Conservation (phyloP, 371 early-diverging fungal genomes). For the Sporodiniella umbellata region DNA sequence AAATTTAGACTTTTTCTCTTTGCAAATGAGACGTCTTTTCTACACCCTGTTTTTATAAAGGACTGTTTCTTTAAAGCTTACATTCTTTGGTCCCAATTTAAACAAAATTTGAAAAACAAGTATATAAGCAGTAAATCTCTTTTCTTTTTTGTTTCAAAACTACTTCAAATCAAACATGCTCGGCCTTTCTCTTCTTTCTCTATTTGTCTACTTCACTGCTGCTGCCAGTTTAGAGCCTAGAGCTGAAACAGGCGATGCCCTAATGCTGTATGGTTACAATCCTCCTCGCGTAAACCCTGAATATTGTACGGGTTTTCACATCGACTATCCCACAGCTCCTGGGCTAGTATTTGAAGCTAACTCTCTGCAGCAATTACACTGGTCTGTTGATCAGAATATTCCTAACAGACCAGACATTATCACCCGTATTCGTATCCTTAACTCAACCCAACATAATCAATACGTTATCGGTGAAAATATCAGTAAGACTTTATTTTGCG, state of each 20-base stretch:
- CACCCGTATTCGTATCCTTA: constrained; percentile 34
- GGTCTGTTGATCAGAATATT: constrained; percentile 27
- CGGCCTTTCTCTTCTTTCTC: neutral
- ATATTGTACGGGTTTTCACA: constrained; percentile 36
- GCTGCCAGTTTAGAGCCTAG: constrained; percentile 1
- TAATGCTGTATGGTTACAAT: constrained; percentile 42
- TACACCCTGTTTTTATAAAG: neutral
- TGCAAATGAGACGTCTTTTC: no score
- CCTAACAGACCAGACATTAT: constrained; percentile 19
- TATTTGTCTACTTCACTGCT: neutral
- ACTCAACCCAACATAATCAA: constrained; percentile 32
- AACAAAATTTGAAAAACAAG: neutral
- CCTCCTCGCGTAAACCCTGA: constrained; percentile 50
- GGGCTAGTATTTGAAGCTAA: constrained; percentile 22
- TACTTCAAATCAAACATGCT: neutral
- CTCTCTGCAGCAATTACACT: constrained; percentile 20
- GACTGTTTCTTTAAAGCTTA: neutral
- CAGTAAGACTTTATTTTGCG: constrained; percentile 26
- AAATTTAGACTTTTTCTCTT: no score
- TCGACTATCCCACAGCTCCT: constrained; percentile 23
- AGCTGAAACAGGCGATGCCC: constrained; percentile 34
- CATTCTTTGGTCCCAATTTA: no score
- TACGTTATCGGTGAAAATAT: constrained; percentile 32
- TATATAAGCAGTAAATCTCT: neutral
- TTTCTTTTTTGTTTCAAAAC: neutral